Percentiles rank a stretch among this genome's conserved stretches.
These are phyloP conservation scores for Psidium guajava DNA, from an alignment of 345 rosid genomes.

Conservation along the genomic window DNA sequence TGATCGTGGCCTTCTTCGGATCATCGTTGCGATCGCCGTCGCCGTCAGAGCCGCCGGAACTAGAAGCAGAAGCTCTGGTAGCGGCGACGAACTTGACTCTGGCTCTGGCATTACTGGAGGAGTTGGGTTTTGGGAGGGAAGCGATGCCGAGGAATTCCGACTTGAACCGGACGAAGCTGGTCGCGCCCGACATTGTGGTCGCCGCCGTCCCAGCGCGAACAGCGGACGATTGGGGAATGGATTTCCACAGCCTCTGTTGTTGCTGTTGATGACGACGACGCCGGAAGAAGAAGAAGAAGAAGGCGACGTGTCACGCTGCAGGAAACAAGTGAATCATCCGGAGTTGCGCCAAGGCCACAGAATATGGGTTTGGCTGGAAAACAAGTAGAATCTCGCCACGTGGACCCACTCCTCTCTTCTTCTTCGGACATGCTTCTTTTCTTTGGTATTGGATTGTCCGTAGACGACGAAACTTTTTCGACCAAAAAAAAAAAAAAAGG, in stretches of 20 bases:
- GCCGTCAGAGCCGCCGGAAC: background rate
- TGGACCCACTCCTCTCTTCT: background rate
- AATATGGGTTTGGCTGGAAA: background rate
- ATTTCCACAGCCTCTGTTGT: background rate
- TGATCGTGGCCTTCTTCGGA: background rate
- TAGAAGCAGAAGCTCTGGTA: background rate
- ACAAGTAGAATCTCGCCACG: background rate
- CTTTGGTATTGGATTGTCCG: background rate
- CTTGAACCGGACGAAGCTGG: background rate
- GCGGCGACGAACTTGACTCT: background rate
- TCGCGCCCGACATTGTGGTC: background rate
- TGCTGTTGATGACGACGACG: background rate
- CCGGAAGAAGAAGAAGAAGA: background rate
- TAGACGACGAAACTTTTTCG: background rate
- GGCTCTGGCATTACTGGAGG: background rate
- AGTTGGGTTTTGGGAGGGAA: background rate
- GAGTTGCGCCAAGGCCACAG: background rate
- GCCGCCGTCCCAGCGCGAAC: background rate
- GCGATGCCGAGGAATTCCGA: conserved; percentile 1
- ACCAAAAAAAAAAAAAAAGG: background rate
- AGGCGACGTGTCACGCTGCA: background rate
- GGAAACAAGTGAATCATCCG: background rate
- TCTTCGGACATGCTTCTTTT: background rate
- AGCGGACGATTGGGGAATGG: background rate
- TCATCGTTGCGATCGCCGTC: background rate